A percentile compares a stretch with the other conserved stretches of the same genome.
phyloP scores from a whole-genome alignment of 176 grass and related monocot species.

The Triticum monococcum region DNA sequence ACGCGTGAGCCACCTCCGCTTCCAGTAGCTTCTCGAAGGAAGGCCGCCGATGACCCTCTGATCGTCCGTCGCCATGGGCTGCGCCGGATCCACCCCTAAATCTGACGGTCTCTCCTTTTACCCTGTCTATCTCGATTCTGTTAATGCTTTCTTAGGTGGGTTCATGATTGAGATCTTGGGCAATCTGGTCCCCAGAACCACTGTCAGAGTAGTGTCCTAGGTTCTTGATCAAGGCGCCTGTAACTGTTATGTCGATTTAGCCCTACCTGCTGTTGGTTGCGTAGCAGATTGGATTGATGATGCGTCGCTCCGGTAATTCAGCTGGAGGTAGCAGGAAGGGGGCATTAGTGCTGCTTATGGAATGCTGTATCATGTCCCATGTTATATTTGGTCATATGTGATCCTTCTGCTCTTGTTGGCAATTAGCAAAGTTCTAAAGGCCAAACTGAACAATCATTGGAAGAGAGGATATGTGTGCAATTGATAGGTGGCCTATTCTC shows the following conservation, averaged over 20 bases:
- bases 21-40: slow-evolving; percentile 26
- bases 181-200: neutral
- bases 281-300: neutral
- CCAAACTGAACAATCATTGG: neutral
- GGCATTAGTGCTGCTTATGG: neutral
- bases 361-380: neutral
- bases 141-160: neutral
- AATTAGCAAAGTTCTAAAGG: neutral
- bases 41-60: slow-evolving; percentile 21
- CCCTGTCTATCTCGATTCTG: neutral
- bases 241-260: neutral
- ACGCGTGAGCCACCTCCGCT: neutral
- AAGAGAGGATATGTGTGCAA: neutral
- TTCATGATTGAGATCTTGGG: slow-evolving; percentile 34
- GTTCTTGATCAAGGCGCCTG: neutral
- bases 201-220: neutral
- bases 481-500: too few species aligned
- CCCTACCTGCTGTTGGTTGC: neutral
- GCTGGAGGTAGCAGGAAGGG: neutral
- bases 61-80: slow-evolving; percentile 68
- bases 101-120: slow-evolving; percentile 43
- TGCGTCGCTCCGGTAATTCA: neutral
- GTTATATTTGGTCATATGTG: neutral
- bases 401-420: neutral
- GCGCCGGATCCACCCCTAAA: slow-evolving; percentile 80